phyloP scores from a whole-genome alignment of 371 early-diverging fungal genomes.

The Mortierella sp. region DNA sequence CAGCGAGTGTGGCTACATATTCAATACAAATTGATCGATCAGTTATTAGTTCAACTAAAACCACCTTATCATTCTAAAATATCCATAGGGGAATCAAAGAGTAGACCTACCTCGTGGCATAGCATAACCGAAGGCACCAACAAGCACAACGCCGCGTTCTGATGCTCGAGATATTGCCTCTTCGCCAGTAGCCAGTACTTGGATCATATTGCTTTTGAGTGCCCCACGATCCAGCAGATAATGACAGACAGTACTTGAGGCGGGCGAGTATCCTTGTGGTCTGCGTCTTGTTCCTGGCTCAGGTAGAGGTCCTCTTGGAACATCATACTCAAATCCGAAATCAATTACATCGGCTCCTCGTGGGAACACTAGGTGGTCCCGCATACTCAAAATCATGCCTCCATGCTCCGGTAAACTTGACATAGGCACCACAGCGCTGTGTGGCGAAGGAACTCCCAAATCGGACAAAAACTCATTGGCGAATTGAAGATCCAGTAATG shows the following conservation, averaged over 20 bases:
- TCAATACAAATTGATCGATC: neutral
- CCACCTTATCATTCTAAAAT: neutral
- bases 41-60: neutral
- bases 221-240: conserved; percentile 70
- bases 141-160: conserved; percentile 53
- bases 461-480: conserved; percentile 73
- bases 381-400: conserved; percentile 76
- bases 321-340: conserved; percentile 56
- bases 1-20: conserved; percentile 71
- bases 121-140: conserved; percentile 72
- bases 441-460: conserved; percentile 65
- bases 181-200: conserved; percentile 64
- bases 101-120: conserved; percentile 67
- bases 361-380: conserved; percentile 57
- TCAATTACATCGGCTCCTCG: conserved; percentile 53
- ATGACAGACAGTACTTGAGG: conserved; percentile 67
- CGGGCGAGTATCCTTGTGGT: conserved; percentile 57
- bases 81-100: neutral
- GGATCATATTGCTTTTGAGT: conserved; percentile 62
- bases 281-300: conserved; percentile 48
- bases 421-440: conserved; percentile 75
- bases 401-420: conserved; percentile 81
- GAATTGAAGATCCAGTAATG: conserved; percentile 71
- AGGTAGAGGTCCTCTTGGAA: conserved; percentile 53
- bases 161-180: conserved; percentile 43